Percentiles rank a stretch among this genome's conserved stretches.
These are phyloP conservation scores for Tanacetum coccineum DNA, from an alignment of 129 eudicot genomes.

Conservation along the genomic window DNA sequence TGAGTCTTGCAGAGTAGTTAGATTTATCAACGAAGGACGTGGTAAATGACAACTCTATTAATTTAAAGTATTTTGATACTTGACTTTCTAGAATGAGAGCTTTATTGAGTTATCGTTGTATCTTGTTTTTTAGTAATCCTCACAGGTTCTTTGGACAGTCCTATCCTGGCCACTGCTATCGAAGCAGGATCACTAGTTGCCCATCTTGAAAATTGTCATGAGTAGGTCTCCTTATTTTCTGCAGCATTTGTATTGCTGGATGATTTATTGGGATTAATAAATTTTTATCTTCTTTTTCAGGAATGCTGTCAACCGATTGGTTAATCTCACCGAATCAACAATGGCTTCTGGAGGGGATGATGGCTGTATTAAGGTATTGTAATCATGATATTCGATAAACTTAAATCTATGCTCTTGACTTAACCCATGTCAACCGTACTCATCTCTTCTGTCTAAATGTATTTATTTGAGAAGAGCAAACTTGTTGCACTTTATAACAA, in stretches of 20 bases:
- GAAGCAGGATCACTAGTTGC: slow-evolving; percentile 76
- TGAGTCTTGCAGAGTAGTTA: slow-evolving; percentile 78
- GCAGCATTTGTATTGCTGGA: not conserved
- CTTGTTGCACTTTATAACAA: not conserved
- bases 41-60: slow-evolving; percentile 41
- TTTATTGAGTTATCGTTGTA: not conserved
- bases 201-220: slow-evolving; percentile 69
- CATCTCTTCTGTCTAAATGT: not conserved
- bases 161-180: slow-evolving; percentile 74
- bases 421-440: not conserved
- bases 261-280: not conserved
- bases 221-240: slow-evolving; percentile 38
- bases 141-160: slow-evolving; percentile 83
- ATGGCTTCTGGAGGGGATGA: slow-evolving; percentile 95
- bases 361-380: slow-evolving; percentile 74
- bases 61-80: not conserved
- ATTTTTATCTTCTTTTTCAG: slow-evolving; percentile 36
- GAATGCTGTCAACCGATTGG: slow-evolving; percentile 72
- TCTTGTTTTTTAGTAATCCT: slow-evolving; percentile 50
- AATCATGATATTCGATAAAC: not conserved
- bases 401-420: slow-evolving; percentile 2
- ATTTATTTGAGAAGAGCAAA: not conserved
- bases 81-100: slow-evolving; percentile 2
- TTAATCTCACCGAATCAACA: slow-evolving; percentile 83
- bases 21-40: slow-evolving; percentile 80